Conservation (phyloP, 2,329 filamentous ascomycete species). For the Pseudodiploospora longispora region DNA sequence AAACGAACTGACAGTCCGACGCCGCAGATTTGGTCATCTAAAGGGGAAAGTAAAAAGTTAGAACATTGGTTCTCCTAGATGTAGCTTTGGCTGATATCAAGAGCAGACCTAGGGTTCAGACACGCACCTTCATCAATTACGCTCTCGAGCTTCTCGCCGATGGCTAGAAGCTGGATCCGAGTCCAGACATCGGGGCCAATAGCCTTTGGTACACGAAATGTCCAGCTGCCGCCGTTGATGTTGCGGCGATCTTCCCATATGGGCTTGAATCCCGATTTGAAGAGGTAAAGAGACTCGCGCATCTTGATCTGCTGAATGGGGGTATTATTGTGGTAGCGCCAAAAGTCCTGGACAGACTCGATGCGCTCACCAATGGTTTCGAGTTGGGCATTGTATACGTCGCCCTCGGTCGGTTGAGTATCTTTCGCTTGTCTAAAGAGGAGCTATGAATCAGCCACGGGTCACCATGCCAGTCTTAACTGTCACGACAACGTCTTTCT, state of each 20-base stretch:
- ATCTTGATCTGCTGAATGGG: constrained; percentile 68
- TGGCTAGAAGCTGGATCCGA: constrained; percentile 70
- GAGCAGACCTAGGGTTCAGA: neutral
- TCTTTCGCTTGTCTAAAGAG: constrained; percentile 35
- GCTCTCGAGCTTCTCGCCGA: constrained; percentile 71
- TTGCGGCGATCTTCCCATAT: constrained; percentile 86
- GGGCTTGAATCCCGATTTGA: constrained; percentile 69
- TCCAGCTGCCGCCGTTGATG: constrained; percentile 79
- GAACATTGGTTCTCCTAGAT: neutral
- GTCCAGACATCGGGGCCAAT: constrained; percentile 71
- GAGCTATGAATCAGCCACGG: neutral
- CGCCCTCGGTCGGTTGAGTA: constrained; percentile 30
- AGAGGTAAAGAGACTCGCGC: constrained; percentile 71
- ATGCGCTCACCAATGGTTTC: constrained; percentile 58
- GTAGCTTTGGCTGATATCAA: no score
- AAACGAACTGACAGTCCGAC: constrained; percentile 82
- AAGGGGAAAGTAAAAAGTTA: neutral
- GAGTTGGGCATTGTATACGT: constrained; percentile 45
- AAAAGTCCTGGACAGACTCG: constrained; percentile 78
- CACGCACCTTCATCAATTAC: constrained; percentile 60
- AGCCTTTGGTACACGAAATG: constrained; percentile 78
- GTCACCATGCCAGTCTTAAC: no score
- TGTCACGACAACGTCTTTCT: neutral
- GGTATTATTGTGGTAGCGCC: constrained; percentile 75
- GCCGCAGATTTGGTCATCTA: constrained; percentile 82